These are phyloP conservation scores for Phanerochaete carnosa DNA, from an alignment of 768 basidiomycete genomes.

Conservation along the genomic window DNA sequence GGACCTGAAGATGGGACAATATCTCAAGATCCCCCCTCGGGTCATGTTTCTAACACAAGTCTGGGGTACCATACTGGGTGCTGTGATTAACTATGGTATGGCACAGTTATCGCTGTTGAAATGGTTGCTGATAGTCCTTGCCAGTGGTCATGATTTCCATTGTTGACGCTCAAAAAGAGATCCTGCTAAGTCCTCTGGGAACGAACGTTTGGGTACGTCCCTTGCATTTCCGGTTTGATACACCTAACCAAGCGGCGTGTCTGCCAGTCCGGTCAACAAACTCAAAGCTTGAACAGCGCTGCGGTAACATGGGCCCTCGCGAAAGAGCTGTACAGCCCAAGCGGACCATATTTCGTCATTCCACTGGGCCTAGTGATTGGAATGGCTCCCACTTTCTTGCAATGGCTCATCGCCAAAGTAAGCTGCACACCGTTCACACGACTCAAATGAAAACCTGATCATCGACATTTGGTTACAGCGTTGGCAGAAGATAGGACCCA, in stretches of 20 bases:
- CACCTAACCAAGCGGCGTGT: slow-evolving; percentile 10
- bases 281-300: slow-evolving; percentile 52
- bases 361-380: slow-evolving; percentile 54
- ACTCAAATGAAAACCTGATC: not conserved
- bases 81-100: slow-evolving; percentile 37
- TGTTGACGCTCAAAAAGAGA: slow-evolving; percentile 49
- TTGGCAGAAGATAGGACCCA: slow-evolving; percentile 51
- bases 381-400: slow-evolving; percentile 46
- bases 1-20: slow-evolving; percentile 57
- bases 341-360: slow-evolving; percentile 54
- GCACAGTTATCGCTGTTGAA: slow-evolving; percentile 14
- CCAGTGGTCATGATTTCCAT: slow-evolving; percentile 52
- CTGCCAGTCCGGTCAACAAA: slow-evolving; percentile 36
- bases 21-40: slow-evolving; percentile 65
- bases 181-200: slow-evolving; percentile 48
- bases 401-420: slow-evolving; percentile 54
- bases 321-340: slow-evolving; percentile 50
- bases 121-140: slow-evolving; percentile 18
- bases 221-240: too few species aligned
- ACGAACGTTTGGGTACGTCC: slow-evolving; percentile 51
- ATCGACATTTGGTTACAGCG: slow-evolving; percentile 33
- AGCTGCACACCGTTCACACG: not conserved
- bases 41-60: slow-evolving; percentile 63
- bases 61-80: slow-evolving; percentile 58
- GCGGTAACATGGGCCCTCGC: slow-evolving; percentile 66